These are phyloP conservation scores for Amauroascus niger DNA, from an alignment of 2,329 filamentous ascomycete genomes.

Conservation along the genomic window DNA sequence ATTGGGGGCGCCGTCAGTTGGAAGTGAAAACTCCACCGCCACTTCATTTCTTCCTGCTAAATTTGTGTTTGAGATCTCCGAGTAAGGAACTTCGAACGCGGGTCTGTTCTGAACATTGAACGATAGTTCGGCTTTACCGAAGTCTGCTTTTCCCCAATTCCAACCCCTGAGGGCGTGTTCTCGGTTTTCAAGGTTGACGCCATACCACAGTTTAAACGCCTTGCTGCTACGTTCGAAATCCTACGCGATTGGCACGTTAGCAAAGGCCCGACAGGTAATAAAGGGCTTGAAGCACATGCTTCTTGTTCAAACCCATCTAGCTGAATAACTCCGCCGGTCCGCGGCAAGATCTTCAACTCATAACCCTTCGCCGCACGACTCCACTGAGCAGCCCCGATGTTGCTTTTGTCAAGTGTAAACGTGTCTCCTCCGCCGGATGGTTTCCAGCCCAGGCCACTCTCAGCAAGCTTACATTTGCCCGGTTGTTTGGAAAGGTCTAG, in stretches of 20 bases:
- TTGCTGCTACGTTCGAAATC: slow-evolving; percentile 86
- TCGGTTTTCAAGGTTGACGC: slow-evolving; percentile 78
- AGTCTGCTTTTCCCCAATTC: slow-evolving; percentile 99
- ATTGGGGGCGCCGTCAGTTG: slow-evolving; percentile 60
- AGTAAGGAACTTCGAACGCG: slow-evolving; percentile 93
- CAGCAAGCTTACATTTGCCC: slow-evolving; percentile 89
- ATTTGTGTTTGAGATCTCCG: slow-evolving; percentile 96
- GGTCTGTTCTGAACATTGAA: slow-evolving; percentile 97
- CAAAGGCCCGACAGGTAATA: neutral
- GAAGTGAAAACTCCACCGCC: slow-evolving; percentile 81
- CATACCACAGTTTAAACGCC: slow-evolving; percentile 97
- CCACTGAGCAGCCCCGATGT: slow-evolving; percentile 85
- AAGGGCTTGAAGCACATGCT: slow-evolving; percentile 30
- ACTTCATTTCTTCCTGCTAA: slow-evolving; percentile 96
- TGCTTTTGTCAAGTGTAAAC: slow-evolving; percentile 80
- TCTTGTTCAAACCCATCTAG: slow-evolving; percentile 92
- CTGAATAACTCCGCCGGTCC: slow-evolving; percentile 77
- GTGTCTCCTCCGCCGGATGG: slow-evolving; percentile 77
- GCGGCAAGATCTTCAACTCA: slow-evolving; percentile 83
- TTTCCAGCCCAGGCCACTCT: slow-evolving; percentile 93
- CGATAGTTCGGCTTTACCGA: slow-evolving; percentile 84
- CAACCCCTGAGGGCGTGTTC: slow-evolving; percentile 93
- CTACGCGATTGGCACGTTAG: slow-evolving; percentile 32
- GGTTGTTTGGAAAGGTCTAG: slow-evolving; percentile 87
- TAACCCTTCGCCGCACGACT: slow-evolving; percentile 85